Conservation (phyloP, 1,284 basidiomycete species). For the Stygiomarasmius scandens region DNA sequence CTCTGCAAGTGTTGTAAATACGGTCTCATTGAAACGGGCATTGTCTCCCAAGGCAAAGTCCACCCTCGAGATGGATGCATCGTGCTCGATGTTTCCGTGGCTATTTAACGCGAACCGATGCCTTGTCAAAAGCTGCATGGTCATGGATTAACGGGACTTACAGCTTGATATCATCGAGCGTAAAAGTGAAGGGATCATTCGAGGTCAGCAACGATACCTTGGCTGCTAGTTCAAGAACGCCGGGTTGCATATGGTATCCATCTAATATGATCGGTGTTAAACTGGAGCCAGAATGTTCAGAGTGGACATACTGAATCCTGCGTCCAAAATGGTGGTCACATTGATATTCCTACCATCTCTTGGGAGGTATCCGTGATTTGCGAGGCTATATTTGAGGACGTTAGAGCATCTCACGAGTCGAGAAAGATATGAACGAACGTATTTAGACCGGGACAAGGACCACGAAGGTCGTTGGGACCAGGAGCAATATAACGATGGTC, state of each 20-base stretch:
- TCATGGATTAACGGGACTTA: too few relatives aligned
- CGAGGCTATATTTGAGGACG: conserved; percentile 10
- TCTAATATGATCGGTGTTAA: conserved; percentile 3
- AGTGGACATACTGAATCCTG: conserved; percentile 9
- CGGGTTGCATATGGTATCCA: conserved; percentile 17
- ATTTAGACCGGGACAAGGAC: conserved; percentile 1
- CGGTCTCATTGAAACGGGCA: conserved; percentile 21
- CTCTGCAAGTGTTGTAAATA: conserved; percentile 22
- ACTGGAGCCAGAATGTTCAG: not conserved
- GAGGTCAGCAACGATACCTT: conserved; percentile 19
- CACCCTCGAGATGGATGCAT: conserved; percentile 22
- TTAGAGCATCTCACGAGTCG: not conserved
- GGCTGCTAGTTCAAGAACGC: conserved; percentile 10
- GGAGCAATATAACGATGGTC: not conserved
- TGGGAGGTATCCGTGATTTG: conserved; percentile 21
- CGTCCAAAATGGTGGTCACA: conserved; percentile 16
- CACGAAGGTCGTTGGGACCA: conserved; percentile 1
- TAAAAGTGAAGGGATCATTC: conserved; percentile 8
- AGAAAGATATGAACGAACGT: not conserved
- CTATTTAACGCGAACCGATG: too few relatives aligned
- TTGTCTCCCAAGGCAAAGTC: conserved; percentile 24
- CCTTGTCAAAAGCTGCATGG: too few relatives aligned
- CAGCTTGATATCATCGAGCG: conserved; percentile 18
- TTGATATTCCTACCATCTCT: conserved; percentile 18
- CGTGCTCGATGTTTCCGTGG: conserved; percentile 24